Evolutionary conservation across 2,329 filamentous ascomycete genomes (phyloP).

Genomic region (Aspergillus phoenicis): DNA sequence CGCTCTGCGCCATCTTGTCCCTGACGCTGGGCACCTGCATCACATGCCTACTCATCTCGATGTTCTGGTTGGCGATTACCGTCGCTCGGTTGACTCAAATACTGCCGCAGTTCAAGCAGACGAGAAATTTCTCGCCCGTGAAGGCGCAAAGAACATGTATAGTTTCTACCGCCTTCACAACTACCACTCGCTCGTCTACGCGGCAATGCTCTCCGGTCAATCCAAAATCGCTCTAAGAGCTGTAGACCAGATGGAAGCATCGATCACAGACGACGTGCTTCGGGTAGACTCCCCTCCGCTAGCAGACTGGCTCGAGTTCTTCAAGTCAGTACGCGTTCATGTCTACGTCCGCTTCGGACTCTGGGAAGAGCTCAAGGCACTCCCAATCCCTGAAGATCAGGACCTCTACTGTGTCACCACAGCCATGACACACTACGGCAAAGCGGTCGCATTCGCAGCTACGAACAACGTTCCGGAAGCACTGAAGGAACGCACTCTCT

Average conservation of each 20-base stretch:
- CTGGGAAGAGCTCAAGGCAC: slow-evolving; percentile 66
- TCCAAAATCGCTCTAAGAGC: slow-evolving; percentile 64
- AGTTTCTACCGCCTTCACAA: slow-evolving; percentile 73
- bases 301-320: slow-evolving; percentile 77
- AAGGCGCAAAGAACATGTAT: slow-evolving; percentile 69
- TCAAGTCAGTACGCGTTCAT: slow-evolving; percentile 67
- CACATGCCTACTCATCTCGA: slow-evolving; percentile 81
- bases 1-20: slow-evolving; percentile 63
- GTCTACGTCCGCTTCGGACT: slow-evolving; percentile 70
- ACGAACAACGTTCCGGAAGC: slow-evolving; percentile 58
- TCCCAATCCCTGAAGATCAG: slow-evolving; percentile 57
- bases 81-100: slow-evolving; percentile 68
- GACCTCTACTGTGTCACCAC: slow-evolving; percentile 69
- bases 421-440: slow-evolving; percentile 68
- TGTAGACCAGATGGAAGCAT: slow-evolving; percentile 59
- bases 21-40: slow-evolving; percentile 68
- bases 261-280: slow-evolving; percentile 65
- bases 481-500: slow-evolving; percentile 52
- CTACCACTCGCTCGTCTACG: slow-evolving; percentile 73
- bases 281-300: slow-evolving; percentile 68
- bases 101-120: slow-evolving; percentile 67
- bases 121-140: slow-evolving; percentile 62
- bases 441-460: slow-evolving; percentile 66
- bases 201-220: slow-evolving; percentile 73
- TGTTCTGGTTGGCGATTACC: slow-evolving; percentile 70